A percentile compares a stretch with the other conserved stretches of the same genome.
phyloP scores from a whole-genome alignment of 352 stramenopile species.

The Thalassiosira hispida region DNA sequence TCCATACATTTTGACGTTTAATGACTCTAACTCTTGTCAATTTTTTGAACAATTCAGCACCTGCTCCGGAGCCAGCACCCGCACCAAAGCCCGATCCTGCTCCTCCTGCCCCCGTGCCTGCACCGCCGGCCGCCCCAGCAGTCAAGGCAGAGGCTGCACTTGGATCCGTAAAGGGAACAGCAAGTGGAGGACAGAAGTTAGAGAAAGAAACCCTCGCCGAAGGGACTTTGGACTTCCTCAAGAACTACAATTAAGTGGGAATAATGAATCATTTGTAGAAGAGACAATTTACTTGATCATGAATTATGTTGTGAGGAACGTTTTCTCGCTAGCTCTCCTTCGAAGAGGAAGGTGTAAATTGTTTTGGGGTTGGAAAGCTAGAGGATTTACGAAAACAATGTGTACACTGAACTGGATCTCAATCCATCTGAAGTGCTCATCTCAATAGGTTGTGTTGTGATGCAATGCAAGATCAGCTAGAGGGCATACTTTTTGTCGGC shows the following conservation, averaged over 20 bases:
- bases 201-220: slow-evolving; percentile 77
- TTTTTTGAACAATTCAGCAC: neutral
- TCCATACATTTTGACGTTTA: no score
- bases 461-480: slow-evolving; percentile 5
- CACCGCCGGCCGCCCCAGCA: slow-evolving; percentile 6
- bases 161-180: slow-evolving; percentile 62
- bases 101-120: neutral
- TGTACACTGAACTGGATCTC: neutral
- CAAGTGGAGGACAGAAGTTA: slow-evolving; percentile 72
- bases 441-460: slow-evolving; percentile 6
- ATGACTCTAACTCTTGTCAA: neutral
- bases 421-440: neutral
- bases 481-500: slow-evolving; percentile 13
- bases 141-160: slow-evolving; percentile 37
- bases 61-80: slow-evolving; percentile 1
- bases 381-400: neutral
- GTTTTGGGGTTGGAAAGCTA: neutral
- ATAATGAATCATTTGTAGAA: neutral
- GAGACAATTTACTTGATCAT: slow-evolving; percentile 18
- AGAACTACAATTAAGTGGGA: slow-evolving; percentile 38
- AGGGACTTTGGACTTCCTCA: slow-evolving; percentile 77
- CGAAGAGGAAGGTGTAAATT: slow-evolving; percentile 14
- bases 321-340: slow-evolving; percentile 24
- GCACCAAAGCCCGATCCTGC: slow-evolving; percentile 1
- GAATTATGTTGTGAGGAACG: slow-evolving; percentile 26